Base-by-base conservation (phyloP, 192 early-diverging fungal genomes). In the Coemansia sp. region DNA sequence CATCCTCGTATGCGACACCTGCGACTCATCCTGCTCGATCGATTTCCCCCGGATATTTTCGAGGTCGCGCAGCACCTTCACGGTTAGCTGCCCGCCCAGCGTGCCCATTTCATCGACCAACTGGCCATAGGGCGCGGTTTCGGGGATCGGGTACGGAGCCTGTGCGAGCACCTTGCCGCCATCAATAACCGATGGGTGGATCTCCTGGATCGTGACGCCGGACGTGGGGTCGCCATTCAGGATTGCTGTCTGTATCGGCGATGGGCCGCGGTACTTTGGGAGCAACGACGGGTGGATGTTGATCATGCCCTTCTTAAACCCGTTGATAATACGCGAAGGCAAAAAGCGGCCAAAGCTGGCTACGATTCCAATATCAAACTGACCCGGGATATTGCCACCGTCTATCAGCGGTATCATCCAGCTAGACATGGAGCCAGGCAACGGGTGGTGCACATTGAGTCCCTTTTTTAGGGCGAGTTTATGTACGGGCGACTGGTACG, bases 231-330 rank as follows among this genome's bases (percentile, higher is more conserved):
- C 95, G 26, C 86, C 85, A 59, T 93, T 87, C 47, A 95, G 37
- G 31, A 98, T 90, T 0, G 94, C 79, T 18, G 92, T 82, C 63
- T 98, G 92, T 47, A 98, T 85, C 10, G 95, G 95, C 11, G 95
- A 87, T 13, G 95, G 89, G 16, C 95, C 95, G n/a, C 95, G 88
- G 72, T 95, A 96, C 84, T 87, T 87, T 33, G 95, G 95, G 38
- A 98, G 73, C 36, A 98, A 76, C 10, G 94, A 96, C n/a, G 95
- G 95, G 65, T 98, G 95, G 5, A 95, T 87, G 69, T 98, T 98
- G 36, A 97, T 71, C 11, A 90, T 89, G 23, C 87, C 90, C 31
- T 75, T 66, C 6, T 72, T 82, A 68, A 96, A 93, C 2, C 78
- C 61, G 1, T 73, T 62, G 50, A 96, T 88, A n/a, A 98, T 73